Evolutionary conservation across 305 asterid genomes (phyloP).

Genomic region (Solanum chacoense): DNA sequence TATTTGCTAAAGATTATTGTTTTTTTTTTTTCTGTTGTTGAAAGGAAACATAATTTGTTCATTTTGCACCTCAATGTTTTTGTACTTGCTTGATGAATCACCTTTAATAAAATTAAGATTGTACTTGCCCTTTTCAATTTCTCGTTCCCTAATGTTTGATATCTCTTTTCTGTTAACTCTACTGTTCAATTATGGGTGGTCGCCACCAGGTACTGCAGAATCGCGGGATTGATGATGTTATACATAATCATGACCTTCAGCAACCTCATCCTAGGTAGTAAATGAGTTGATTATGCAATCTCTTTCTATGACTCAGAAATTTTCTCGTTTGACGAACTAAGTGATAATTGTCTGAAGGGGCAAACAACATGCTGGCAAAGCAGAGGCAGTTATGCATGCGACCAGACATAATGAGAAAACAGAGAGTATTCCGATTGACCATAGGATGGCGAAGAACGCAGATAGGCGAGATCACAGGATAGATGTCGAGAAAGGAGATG

Average conservation of each 20-base stretch:
- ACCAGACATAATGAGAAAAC: conserved; percentile 32
- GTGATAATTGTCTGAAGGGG: conserved; percentile 27
- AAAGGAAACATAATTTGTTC: not conserved
- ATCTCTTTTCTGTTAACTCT: not conserved
- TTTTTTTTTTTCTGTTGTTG: not conserved
- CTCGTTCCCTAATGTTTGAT: not conserved
- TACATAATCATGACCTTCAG: conserved; percentile 29
- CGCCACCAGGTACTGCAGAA: conserved; percentile 55
- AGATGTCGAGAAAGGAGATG: conserved; percentile 46
- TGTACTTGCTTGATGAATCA: not conserved
- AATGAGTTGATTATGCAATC: not conserved
- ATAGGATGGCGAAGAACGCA: conserved; percentile 27
- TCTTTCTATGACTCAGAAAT: not conserved
- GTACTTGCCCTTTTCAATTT: not conserved
- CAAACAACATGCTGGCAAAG: conserved; percentile 39
- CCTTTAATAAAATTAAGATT: not conserved
- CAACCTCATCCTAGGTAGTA: conserved; percentile 47
- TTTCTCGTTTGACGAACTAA: not conserved
- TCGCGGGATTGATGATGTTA: conserved; percentile 48
- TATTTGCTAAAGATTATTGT: not conserved
- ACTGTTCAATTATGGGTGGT: not conserved
- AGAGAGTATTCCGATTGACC: conserved; percentile 27
- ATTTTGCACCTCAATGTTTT: not conserved
- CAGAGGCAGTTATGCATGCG: conserved; percentile 23
- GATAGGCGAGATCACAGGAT: conserved; percentile 48